These are phyloP conservation scores for Micractinium sp. DNA, from an alignment of 139 green algal species.

Conservation along the genomic window DNA sequence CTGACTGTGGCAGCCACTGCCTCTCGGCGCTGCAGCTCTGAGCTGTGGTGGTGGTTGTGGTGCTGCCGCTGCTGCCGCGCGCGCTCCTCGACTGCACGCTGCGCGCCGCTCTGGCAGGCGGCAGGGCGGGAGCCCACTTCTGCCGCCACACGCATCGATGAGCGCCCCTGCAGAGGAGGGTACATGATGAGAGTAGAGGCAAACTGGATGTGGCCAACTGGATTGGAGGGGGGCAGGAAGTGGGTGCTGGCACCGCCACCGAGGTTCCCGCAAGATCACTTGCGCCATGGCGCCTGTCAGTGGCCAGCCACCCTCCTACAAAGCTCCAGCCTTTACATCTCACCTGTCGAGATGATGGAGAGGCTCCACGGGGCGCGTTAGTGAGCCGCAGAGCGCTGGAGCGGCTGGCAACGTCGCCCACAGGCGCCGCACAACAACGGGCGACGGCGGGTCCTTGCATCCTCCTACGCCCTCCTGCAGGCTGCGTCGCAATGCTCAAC, in stretches of 20 bases:
- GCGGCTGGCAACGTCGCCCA: neutral
- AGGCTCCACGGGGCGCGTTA: too few relatives aligned
- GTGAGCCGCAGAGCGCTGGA: too few relatives aligned
- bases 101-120: neutral
- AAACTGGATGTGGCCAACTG: too few relatives aligned
- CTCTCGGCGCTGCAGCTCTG: neutral
- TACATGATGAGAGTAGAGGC: too few relatives aligned
- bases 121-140: neutral
- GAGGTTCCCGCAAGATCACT: too few relatives aligned
- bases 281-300: too few relatives aligned
- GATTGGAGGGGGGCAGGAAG: too few relatives aligned
- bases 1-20: neutral
- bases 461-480: neutral
- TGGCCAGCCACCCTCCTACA: too few relatives aligned
- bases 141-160: neutral
- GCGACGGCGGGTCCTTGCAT: neutral
- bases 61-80: neutral
- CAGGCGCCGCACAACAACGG: neutral
- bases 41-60: neutral
- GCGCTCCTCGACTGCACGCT: neutral
- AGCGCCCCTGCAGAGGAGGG: neutral
- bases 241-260: too few relatives aligned
- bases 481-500: neutral
- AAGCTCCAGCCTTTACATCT: too few relatives aligned
- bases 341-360: too few relatives aligned